Base-by-base conservation (phyloP, 2,329 filamentous ascomycete species). In the Exophiala spinifera region DNA sequence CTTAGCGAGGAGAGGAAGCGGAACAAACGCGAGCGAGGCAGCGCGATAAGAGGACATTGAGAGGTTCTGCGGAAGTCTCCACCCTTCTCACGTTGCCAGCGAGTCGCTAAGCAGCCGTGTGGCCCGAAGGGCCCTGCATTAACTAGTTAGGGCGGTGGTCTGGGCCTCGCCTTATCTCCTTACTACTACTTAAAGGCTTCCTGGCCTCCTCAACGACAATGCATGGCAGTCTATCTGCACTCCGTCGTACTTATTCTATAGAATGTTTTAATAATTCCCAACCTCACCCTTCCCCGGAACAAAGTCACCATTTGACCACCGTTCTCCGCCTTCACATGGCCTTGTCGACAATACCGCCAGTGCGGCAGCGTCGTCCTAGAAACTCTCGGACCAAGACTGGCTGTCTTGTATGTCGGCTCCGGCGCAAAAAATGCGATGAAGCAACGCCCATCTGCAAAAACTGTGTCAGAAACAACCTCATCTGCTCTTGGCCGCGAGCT, bases 181-280 rank as follows among this genome's bases (percentile, higher is more conserved):
- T 25, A 25, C 23, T 25, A 5, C 23, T 25, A 25, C 23, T 25
- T 25, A 25, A 25, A 25, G 23, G 5, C 23, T 25, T 25, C 5
- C 5, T 25, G 23, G 8, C 23, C 23, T 8, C 23, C 23, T 25
- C 23, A 25, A 25, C 23, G 23, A 25, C 23, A 8, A 25, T 25
- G 8, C 23, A 25, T 25, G 23, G 23, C 8, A 25, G 2, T 8
- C 23, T 25, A 25, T 25, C 23, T 8, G 23, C 23, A 25, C 23
- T 4, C 8, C 23, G 23, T 25, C 23, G 23, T 25, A 4, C 23
- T 25, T 25, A 25, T 25, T 25, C 23, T 25, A 40, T 67, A 1
- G 20, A 40, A 40, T 15, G 19, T 40, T 40, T 40, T 40, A 40
- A 40, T 40, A 11, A 15, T 40, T 40, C 36, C 36, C n/a, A 20